phyloP scores from a whole-genome alignment of 345 rosid genomes.

The Euclidium syriacum region DNA sequence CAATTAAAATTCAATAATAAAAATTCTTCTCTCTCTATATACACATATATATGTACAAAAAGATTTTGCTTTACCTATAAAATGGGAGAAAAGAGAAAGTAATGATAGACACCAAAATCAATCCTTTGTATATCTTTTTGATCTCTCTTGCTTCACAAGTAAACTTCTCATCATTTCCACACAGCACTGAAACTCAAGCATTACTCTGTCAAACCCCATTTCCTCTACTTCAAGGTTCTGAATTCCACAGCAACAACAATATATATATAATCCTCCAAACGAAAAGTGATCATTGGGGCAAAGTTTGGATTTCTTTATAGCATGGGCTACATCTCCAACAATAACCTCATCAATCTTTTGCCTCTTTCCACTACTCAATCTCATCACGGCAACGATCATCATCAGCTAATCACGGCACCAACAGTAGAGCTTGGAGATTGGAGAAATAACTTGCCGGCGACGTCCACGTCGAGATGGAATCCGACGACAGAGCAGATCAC shows the following conservation, averaged over 20 bases:
- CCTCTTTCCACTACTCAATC: constrained; percentile 13
- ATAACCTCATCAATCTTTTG: constrained; percentile 13
- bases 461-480: constrained; percentile 61
- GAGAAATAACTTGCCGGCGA: not conserved
- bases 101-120: not conserved
- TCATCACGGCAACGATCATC: not conserved
- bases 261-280: not conserved
- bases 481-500: constrained; percentile 68
- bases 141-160: constrained; percentile 24
- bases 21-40: not conserved
- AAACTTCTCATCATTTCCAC: constrained; percentile 14
- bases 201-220: constrained; percentile 7
- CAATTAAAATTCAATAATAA: not conserved
- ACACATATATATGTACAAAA: not conserved
- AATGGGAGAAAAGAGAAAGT: constrained; percentile 2
- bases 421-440: not conserved
- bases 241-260: not conserved
- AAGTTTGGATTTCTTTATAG: not conserved
- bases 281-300: constrained; percentile 3
- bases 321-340: constrained; percentile 23
- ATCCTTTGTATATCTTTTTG: not conserved
- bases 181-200: constrained; percentile 18
- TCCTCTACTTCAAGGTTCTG: not conserved
- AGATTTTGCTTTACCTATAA: constrained; percentile 8
- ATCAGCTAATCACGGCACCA: not conserved